Evolutionary conservation across 176 grass and related monocot species (phyloP), one percentile per base, ranked within the genome.

Genomic region (Oryza longistaminata): DNA sequence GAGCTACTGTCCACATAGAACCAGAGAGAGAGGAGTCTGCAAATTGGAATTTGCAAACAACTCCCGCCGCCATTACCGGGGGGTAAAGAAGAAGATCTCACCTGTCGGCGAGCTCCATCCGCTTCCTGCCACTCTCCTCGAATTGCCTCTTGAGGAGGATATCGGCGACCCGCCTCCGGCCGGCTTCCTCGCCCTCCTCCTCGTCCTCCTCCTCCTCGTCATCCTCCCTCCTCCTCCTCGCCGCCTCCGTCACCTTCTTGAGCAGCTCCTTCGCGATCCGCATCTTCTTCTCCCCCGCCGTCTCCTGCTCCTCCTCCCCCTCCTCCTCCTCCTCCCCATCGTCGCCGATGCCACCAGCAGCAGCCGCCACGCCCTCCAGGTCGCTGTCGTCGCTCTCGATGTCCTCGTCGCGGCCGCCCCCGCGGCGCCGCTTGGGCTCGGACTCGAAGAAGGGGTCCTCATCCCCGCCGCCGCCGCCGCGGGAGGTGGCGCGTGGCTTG

Each of bases 381-480:
- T 97, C 94, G 61, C 94, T 97, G 8, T 90, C 90, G 0, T 83
- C 78, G 70, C 92, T 92, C 82, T 85, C 94, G 7, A 97, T 85
- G 29, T 87, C 91, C 74, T 94, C 94, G 27, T 88, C 89, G 6
- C 65, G 66, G 60, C 16, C 78, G 40, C 16, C 78, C 5, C 85
- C 53, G 25, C 89, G 76, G 45, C 82, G 87, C 39, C 88, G 66
- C 83, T 92, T 94, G 64, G 79, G 70, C 43, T 89, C 85, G 42
- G 94, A 91, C 80, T 97, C 91, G 83, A 97, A 97, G 91, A 97
- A 97, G 37, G 84, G 85, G 67, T 94, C 90, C 14, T 87, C 85
- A 17, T 68, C 78, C 12, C 75, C 82, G 31, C 82, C 81, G 50
- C 74, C 82, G 40, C 82, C 70, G 50, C 83, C 83, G 73, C 85